Percentiles rank a stretch among this genome's conserved stretches.
phyloP scores from a whole-genome alignment of 2,329 filamentous ascomycete genomes.

The Diaporthe sp. region DNA sequence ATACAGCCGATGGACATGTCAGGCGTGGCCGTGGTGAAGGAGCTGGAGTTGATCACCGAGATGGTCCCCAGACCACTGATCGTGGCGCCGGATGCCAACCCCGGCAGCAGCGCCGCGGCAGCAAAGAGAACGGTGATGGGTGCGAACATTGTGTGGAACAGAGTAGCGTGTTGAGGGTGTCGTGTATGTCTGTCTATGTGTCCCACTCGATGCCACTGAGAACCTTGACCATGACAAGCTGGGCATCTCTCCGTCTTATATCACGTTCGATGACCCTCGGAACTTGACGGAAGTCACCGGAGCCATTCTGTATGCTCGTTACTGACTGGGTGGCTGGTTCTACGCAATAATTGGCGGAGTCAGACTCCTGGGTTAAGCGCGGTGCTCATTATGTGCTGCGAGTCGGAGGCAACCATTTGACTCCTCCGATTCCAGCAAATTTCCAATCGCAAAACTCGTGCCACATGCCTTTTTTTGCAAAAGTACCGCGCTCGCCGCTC shows the following conservation, averaged over 20 bases:
- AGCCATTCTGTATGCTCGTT: neutral
- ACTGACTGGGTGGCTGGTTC: slow-evolving; percentile 4
- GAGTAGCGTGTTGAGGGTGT: neutral
- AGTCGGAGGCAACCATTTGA: slow-evolving; percentile 8
- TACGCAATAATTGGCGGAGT: slow-evolving; percentile 9
- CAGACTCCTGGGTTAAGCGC: slow-evolving; percentile 2
- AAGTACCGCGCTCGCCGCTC: slow-evolving; percentile 28
- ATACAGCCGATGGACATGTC: slow-evolving; percentile 33
- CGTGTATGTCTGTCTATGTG: neutral
- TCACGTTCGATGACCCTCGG: neutral
- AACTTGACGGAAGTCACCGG: slow-evolving; percentile 16
- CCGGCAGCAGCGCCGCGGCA: neutral
- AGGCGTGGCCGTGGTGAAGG: slow-evolving; percentile 21
- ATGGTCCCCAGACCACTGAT: slow-evolving; percentile 31
- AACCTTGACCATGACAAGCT: neutral
- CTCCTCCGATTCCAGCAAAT: slow-evolving; percentile 18
- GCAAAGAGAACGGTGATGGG: slow-evolving; percentile 8
- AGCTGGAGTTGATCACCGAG: slow-evolving; percentile 31
- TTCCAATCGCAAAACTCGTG: neutral
- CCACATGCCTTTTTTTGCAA: neutral
- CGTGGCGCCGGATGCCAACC: neutral
- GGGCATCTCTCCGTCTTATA: slow-evolving; percentile 8
- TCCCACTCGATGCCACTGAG: neutral
- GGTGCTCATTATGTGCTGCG: neutral
- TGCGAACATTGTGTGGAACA: slow-evolving; percentile 24